A percentile compares a stretch with the other conserved stretches of the same genome.
Evolutionary conservation across 2,329 filamentous ascomycete species (phyloP).

Genomic region (Monilinia vaccinii-corymbosi): DNA sequence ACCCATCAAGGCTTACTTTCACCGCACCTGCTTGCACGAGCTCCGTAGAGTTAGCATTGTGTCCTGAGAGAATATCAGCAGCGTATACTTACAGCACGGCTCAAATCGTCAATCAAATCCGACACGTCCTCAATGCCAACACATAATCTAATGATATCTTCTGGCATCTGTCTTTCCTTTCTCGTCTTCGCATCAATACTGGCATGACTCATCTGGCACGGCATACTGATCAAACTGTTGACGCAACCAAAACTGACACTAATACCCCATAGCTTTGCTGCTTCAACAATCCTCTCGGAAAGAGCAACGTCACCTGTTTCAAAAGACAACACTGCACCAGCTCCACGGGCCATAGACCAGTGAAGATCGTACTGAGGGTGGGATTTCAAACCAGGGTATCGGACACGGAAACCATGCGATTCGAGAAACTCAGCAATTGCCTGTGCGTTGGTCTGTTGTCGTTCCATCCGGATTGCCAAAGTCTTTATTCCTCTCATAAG

Average conservation of each 20-base stretch:
- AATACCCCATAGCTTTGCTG: conserved; percentile 84
- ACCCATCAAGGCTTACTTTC: conserved; percentile 72
- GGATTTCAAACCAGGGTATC: conserved; percentile 87
- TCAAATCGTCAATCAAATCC: conserved; percentile 88
- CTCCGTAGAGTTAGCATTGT: conserved; percentile 34
- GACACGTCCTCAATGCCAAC: conserved; percentile 91
- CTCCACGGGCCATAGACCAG: conserved; percentile 88
- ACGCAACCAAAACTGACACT: conserved; percentile 97
- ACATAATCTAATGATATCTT: conserved; percentile 91
- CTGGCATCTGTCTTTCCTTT: conserved; percentile 81
- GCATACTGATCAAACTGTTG: conserved; percentile 98
- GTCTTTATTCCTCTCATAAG: conserved; percentile 95
- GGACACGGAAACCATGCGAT: conserved; percentile 81
- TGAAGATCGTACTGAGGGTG: conserved; percentile 96
- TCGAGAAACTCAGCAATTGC: conserved; percentile 89
- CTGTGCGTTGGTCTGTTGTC: conserved; percentile 89
- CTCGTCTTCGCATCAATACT: conserved; percentile 95
- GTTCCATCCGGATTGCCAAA: conserved; percentile 94
- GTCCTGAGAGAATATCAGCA: not conserved
- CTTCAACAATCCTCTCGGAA: conserved; percentile 90
- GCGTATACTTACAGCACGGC: conserved; percentile 80
- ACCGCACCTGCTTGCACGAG: conserved; percentile 93
- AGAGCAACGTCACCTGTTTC: conserved; percentile 81
- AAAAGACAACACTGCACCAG: conserved; percentile 90
- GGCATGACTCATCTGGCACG: conserved; percentile 98